Evolutionary conservation across 345 rosid genomes (phyloP).

Genomic region (Gossypium herbaceum): DNA sequence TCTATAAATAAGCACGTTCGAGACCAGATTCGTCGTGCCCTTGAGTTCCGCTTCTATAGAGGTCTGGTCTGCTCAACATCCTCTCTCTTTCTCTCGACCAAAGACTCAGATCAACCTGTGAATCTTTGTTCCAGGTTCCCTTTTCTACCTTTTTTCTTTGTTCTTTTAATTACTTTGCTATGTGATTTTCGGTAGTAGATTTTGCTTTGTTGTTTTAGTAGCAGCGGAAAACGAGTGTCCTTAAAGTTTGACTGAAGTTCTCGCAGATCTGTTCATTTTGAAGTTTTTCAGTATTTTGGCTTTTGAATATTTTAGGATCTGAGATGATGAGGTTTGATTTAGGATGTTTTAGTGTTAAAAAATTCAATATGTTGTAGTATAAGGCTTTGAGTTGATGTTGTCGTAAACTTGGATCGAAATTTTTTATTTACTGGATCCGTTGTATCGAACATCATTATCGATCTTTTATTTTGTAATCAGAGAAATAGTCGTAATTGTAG

Average conservation of each 20-base stretch:
- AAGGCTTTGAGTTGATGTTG: background rate
- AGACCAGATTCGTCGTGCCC: background rate
- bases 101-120: conserved; percentile 13
- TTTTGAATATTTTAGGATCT: conserved; percentile 13
- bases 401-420: background rate
- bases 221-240: background rate
- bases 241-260: background rate
- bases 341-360: background rate
- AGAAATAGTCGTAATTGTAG: too few relatives aligned
- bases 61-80: conserved; percentile 20
- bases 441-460: background rate
- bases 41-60: background rate
- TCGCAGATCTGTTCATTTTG: conserved; percentile 17
- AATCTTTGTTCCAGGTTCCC: conserved; percentile 15
- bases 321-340: background rate
- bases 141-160: background rate
- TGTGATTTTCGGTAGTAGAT: background rate
- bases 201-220: background rate
- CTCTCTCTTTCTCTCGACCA: background rate
- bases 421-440: background rate
- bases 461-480: background rate
- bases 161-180: background rate
- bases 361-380: background rate
- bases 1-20: conserved; percentile 23
- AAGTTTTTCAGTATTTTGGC: background rate